Conservation (phyloP, 306 rosid species). For the Quercus berberidifolia region DNA sequence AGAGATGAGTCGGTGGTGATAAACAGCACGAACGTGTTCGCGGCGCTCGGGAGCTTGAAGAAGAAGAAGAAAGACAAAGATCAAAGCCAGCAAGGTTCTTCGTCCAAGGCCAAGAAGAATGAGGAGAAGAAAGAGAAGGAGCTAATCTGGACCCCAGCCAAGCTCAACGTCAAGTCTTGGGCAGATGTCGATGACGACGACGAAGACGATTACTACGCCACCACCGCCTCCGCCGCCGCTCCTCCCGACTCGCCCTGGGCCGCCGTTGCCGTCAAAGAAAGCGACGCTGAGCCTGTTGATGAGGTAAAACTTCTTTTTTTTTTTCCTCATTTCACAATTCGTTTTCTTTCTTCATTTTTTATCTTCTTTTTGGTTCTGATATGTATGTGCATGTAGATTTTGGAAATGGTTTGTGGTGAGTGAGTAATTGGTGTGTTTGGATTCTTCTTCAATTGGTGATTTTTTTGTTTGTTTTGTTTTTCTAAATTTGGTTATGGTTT, state of each 20-base stretch:
- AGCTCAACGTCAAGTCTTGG: constrained; percentile 53
- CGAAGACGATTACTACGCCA: constrained; percentile 65
- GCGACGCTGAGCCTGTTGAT: constrained; percentile 34
- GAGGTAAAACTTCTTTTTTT: not conserved
- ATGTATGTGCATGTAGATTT: too few relatives aligned
- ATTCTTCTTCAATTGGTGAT: too few relatives aligned
- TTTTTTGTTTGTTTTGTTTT: too few relatives aligned
- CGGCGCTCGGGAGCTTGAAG: constrained; percentile 71
- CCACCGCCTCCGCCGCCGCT: constrained; percentile 27
- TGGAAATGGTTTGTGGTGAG: too few relatives aligned
- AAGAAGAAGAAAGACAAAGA: constrained; percentile 67
- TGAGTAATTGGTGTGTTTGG: too few relatives aligned
- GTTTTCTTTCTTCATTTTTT: not conserved
- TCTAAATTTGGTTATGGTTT: too few relatives aligned
- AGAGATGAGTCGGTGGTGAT: constrained; percentile 49
- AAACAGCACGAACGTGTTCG: constrained; percentile 62
- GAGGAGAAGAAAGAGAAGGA: constrained; percentile 31
- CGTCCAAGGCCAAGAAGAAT: constrained; percentile 7
- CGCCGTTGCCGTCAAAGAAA: constrained; percentile 11
- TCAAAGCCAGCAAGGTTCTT: constrained; percentile 19
- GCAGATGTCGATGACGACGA: constrained; percentile 80
- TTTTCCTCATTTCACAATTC: not conserved
- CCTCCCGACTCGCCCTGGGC: constrained; percentile 57
- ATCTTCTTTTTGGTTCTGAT: too few relatives aligned
- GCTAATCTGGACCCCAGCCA: constrained; percentile 71